Evolutionary conservation across 805 yeast species (phyloP), one percentile per base, ranked within the genome.

Genomic region (Vanderwaltozyma yarrowii): DNA sequence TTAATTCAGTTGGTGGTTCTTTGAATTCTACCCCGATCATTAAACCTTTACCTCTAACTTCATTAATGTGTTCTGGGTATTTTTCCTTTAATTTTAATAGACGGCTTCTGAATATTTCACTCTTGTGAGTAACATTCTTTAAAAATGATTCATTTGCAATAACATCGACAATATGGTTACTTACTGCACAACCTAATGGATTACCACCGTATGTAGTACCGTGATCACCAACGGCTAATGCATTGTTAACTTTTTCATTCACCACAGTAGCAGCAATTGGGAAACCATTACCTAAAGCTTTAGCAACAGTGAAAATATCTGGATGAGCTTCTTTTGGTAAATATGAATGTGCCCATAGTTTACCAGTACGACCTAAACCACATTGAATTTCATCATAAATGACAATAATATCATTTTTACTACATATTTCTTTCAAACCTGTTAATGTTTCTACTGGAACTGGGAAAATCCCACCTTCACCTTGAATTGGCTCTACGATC

Each of bases 171-270:
- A 92, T 95, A 53, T 81, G 78, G 31, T 70, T 65, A 5, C 87
- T 95, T 35, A 92, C 74, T 45, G 88, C 75, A 26, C 89, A 71
- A 5, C 87, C 97, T 45, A 92, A 66, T 39, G 97, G 97, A 60
- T 92, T 92, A 39, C 98, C 98, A 45, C 98, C 97, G 56, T 81
- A 89, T 0, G 98, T 89, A 3, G 97, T 89, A 40, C 98, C 98
- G 58, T 89, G 98, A 56, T 92, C 98, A 41, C 98, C 98, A 17
- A 85, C 89, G 41, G 76, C 69, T 48, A 92, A 65, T 2, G 68
- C 74, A 10, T 67, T 60, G 54, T 87, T 94, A 19, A 92, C 81
- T 35, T 74, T 70, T 46, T 85, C 92, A 38, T 84, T 75, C 41
- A 89, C 77, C 73, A 92, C 73, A 2, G 95, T 83, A 5, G 96